These are phyloP conservation scores for Gaeumannomyces sp. DNA, from an alignment of 2,329 filamentous ascomycete species.

Conservation along the genomic window DNA sequence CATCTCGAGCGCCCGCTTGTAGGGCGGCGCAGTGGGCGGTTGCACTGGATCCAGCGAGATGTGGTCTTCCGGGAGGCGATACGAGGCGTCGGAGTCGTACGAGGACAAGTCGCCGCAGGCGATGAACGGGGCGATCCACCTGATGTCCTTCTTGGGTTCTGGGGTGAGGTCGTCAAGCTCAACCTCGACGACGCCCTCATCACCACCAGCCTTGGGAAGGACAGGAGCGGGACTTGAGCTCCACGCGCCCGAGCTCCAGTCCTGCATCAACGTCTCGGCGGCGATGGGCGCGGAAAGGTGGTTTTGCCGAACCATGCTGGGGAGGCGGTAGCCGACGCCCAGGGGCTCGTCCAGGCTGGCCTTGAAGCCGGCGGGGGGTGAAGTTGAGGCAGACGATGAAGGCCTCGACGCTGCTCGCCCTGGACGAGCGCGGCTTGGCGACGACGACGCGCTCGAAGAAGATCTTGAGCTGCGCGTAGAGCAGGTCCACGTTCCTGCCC, in stretches of 20 bases:
- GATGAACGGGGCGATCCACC: conserved; percentile 93
- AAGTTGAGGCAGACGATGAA: conserved; percentile 96
- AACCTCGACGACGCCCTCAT: conserved; percentile 34
- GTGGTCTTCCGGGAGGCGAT: conserved; percentile 79
- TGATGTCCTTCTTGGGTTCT: conserved; percentile 35
- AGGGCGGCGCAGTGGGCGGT: conserved; percentile 91
- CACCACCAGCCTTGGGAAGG: conserved; percentile 16
- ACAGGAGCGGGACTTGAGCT: conserved; percentile 19
- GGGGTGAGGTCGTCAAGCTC: conserved; percentile 40
- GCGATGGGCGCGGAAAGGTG: conserved; percentile 25
- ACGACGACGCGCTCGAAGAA: conserved; percentile 85
- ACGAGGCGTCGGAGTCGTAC: conserved; percentile 94
- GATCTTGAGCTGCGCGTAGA: conserved; percentile 88
- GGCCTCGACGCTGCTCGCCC: conserved; percentile 94
- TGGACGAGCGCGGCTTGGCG: conserved; percentile 86
- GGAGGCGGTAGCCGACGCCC: conserved; percentile 53
- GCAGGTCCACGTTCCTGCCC: conserved; percentile 91
- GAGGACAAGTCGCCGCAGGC: conserved; percentile 94
- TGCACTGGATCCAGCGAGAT: conserved; percentile 88
- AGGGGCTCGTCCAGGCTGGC: conserved; percentile 71
- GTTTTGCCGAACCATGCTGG: conserved; percentile 36
- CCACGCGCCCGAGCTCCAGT: conserved; percentile 39
- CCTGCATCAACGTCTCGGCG: conserved; percentile 39
- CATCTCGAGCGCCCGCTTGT: conserved; percentile 84
- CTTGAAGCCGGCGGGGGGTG: conserved; percentile 67